phyloP scores from a whole-genome alignment of 225 moss, liverwort and hornwort species.

The Bryum argenteum region DNA sequence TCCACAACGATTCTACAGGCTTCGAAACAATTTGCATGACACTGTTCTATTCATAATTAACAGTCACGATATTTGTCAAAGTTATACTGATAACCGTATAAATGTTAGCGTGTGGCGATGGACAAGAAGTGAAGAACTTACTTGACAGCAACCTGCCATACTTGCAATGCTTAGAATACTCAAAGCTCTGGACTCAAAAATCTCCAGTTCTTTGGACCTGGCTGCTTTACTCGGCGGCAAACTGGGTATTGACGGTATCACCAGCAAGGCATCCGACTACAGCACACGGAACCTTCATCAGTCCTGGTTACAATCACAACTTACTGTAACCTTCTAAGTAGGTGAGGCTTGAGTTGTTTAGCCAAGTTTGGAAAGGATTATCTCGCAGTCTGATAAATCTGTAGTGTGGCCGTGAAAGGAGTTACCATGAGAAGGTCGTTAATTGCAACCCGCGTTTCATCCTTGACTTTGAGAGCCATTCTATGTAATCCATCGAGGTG shows the following conservation, averaged over 20 bases:
- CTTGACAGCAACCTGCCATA: constrained; percentile 60
- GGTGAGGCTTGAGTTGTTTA: background rate
- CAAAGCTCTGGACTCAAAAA: constrained; percentile 59
- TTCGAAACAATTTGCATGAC: background rate
- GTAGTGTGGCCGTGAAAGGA: background rate
- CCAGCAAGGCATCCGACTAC: constrained; percentile 48
- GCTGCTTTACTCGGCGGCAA: constrained; percentile 47
- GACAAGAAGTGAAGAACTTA: constrained; percentile 20
- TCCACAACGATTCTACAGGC: background rate
- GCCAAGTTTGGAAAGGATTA: background rate
- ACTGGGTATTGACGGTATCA: constrained; percentile 56
- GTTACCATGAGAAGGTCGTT: constrained; percentile 72
- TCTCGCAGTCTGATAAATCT: too few species aligned
- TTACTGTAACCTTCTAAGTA: background rate
- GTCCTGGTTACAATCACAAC: constrained; percentile 1
- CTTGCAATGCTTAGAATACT: constrained; percentile 54
- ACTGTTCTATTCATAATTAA: too few species aligned
- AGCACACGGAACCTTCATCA: constrained; percentile 8
- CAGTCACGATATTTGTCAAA: too few species aligned
- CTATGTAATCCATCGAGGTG: constrained; percentile 67
- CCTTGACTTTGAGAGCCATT: constrained; percentile 76
- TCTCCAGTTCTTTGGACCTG: constrained; percentile 52
- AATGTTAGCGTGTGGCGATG: background rate
- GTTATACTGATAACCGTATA: background rate
- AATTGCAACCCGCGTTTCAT: constrained; percentile 65